Base-by-base conservation (phyloP, 345 rosid genomes). In the Draba incana region DNA sequence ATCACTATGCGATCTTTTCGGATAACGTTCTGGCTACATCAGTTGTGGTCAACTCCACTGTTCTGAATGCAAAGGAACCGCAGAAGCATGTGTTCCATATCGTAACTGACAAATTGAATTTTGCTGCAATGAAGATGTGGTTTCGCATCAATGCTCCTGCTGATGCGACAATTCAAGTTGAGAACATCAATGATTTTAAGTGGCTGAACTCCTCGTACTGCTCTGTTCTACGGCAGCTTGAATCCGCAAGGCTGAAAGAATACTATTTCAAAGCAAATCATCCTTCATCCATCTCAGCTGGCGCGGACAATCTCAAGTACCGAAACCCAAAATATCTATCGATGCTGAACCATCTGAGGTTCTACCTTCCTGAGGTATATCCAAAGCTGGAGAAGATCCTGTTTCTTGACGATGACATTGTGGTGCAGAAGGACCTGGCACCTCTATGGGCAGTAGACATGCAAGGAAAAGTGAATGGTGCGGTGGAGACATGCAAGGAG, bases 11-110 rank as follows among this genome's bases (percentile, higher is more conserved):
- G 6, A 86, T 94, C 68, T 94, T 94, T 72, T 94, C 99, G 11
- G 98, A 94, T 75, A 94, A 94, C 55, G 92, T 92, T 15, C 84
- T 94, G 45, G 99, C 99, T 10, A 85, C 98, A 66, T 89, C 99
- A 30, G 97, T 94, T 64, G 99, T 92, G 54, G 87, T 94, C 72
- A 94, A 92, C 82, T 94, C 99, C 62, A 89, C 96, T 2, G 82
- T 77, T 66, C 73, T 78, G 54, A 92, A 89, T 76, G 86, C 84
- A 13, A 70, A 69, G 44, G 87, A 84, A 71, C 96, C 97, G 15
- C 85, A 82, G 85, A 92, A 85, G 78, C 98, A 95, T 13, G 88
- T 92, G 33, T 86, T 92, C 87, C 99, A 92, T 78, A 67, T 92
- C 52, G 99, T 95, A 50, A 95, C 97, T 5, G 98, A 95, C 84